phyloP scores from a whole-genome alignment of 768 basidiomycete genomes.

The Boletus sp. region DNA sequence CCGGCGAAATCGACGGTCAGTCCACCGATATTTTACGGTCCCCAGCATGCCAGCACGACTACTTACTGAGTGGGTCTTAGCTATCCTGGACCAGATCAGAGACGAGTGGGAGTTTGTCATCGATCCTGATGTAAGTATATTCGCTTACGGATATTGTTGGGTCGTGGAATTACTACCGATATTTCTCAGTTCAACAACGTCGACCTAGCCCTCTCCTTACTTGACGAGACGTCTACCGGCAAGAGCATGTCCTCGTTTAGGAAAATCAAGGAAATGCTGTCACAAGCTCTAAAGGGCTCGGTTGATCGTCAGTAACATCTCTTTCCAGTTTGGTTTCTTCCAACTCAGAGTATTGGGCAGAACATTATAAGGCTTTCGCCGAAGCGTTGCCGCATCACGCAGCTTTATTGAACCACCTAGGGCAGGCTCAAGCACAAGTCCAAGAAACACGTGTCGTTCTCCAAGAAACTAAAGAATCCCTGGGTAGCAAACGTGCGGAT shows the following conservation, averaged over 20 bases:
- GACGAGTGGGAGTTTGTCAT: constrained; percentile 90
- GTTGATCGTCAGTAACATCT: constrained; percentile 66
- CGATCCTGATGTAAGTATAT: constrained; percentile 64
- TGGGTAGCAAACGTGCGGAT: constrained; percentile 82
- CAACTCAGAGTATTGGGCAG: constrained; percentile 36
- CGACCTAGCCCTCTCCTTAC: constrained; percentile 83
- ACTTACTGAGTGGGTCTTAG: constrained; percentile 36
- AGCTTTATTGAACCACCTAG: constrained; percentile 67
- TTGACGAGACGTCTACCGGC: constrained; percentile 71
- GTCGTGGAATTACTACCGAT: constrained; percentile 6
- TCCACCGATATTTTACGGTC: constrained; percentile 5
- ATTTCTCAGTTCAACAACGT: constrained; percentile 82
- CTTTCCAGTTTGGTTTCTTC: background rate
- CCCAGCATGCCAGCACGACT: background rate
- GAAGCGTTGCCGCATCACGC: constrained; percentile 92
- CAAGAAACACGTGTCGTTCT: constrained; percentile 65
- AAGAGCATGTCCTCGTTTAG: constrained; percentile 78
- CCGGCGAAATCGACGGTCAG: constrained; percentile 85
- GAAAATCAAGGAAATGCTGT: constrained; percentile 71
- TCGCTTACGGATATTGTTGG: background rate
- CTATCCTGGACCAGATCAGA: constrained; percentile 79
- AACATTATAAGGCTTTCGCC: constrained; percentile 92
- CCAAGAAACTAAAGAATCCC: constrained; percentile 72
- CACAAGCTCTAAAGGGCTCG: constrained; percentile 78
- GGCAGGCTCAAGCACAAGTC: constrained; percentile 71